phyloP scores from a whole-genome alignment of 2,329 filamentous ascomycete genomes.

The Cercospora nicotianae region DNA sequence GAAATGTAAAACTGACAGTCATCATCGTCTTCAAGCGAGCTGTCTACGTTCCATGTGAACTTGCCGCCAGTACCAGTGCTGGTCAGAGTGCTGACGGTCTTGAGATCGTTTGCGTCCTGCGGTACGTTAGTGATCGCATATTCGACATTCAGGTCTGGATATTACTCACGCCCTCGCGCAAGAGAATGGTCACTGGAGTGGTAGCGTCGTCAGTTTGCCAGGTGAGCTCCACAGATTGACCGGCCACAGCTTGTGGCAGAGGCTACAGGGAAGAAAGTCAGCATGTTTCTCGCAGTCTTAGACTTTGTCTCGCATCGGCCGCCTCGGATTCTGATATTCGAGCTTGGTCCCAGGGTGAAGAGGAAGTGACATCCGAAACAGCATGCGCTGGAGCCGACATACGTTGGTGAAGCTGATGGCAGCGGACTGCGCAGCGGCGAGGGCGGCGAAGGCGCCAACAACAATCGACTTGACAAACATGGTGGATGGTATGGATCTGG shows the following conservation, averaged over 20 bases:
- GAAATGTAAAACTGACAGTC: slow-evolving; percentile 45
- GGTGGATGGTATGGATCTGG: background rate
- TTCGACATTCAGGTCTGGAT: background rate
- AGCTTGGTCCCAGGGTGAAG: background rate
- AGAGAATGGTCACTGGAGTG: slow-evolving; percentile 54
- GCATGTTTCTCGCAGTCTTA: background rate
- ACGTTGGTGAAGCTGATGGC: slow-evolving; percentile 55
- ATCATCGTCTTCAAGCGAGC: slow-evolving; percentile 43
- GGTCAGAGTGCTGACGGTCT: slow-evolving; percentile 46
- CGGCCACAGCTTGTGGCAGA: slow-evolving; percentile 49
- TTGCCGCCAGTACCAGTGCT: slow-evolving; percentile 26
- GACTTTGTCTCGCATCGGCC: background rate
- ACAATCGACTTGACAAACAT: slow-evolving; percentile 57
- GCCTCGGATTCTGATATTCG: background rate
- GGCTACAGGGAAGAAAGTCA: background rate
- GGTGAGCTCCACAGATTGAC: slow-evolving; percentile 41
- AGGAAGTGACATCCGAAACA: background rate
- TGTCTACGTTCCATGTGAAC: slow-evolving; percentile 53
- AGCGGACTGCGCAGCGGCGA: slow-evolving; percentile 50
- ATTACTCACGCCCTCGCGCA: slow-evolving; percentile 51
- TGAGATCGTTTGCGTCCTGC: slow-evolving; percentile 46
- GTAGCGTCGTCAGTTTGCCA: slow-evolving; percentile 32
- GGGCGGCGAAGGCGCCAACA: slow-evolving; percentile 46
- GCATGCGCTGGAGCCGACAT: background rate
- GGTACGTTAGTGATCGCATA: background rate